These are phyloP conservation scores for Helicostylum pulchrum DNA, from an alignment of 192 early-diverging fungal species.

Conservation along the genomic window DNA sequence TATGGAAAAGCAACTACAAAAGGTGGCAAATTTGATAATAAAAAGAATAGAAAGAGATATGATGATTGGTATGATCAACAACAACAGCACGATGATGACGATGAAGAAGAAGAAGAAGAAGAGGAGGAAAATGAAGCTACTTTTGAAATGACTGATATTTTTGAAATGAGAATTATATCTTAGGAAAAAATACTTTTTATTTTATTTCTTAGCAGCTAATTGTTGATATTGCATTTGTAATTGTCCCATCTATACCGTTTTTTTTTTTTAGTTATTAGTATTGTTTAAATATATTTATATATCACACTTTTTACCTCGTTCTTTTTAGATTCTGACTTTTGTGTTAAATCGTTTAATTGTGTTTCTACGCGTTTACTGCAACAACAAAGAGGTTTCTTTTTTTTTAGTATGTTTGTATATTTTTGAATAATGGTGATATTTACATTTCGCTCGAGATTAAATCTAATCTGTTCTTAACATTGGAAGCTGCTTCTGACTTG, in stretches of 20 bases:
- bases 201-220: constrained; percentile 13
- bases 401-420: background rate
- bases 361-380: constrained; percentile 78
- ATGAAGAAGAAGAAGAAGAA: constrained; percentile 2
- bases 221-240: constrained; percentile 33
- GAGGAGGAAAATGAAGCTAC: background rate
- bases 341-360: constrained; percentile 73
- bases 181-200: background rate
- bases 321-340: constrained; percentile 85
- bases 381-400: background rate
- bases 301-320: constrained; percentile 50
- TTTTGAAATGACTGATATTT: background rate
- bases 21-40: constrained; percentile 15
- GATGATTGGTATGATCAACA: constrained; percentile 3
- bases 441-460: constrained; percentile 88
- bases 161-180: constrained; percentile 8
- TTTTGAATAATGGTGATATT: constrained; percentile 12
- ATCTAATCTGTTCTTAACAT: constrained; percentile 94
- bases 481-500: constrained; percentile 72
- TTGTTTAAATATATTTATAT: background rate
- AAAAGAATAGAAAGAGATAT: background rate
- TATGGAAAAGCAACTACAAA: constrained; percentile 10
- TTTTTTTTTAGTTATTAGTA: background rate
- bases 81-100: background rate
- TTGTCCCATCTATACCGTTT: constrained; percentile 20